Conservation (phyloP, 1,284 basidiomycete genomes). For the Dichomitus squalens region DNA sequence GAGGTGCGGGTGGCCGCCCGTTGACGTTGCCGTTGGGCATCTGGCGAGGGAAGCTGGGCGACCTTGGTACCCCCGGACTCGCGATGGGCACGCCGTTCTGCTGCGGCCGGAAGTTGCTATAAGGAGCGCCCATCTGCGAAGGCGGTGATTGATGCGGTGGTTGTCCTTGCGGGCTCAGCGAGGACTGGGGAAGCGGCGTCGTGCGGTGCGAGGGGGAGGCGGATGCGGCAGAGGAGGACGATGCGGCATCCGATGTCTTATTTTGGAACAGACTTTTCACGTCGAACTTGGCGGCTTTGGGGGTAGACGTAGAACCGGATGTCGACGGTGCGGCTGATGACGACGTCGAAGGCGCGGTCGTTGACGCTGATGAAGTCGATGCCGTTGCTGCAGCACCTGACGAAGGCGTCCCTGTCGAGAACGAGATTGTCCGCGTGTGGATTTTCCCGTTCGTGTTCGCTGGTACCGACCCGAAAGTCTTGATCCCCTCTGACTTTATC, state of each 20-base stretch:
- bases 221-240: constrained; percentile 42
- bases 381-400: constrained; percentile 31
- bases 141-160: constrained; percentile 46
- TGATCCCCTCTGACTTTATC: constrained; percentile 72
- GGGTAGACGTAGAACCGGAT: constrained; percentile 28
- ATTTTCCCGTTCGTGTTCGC: constrained; percentile 61
- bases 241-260: constrained; percentile 40
- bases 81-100: constrained; percentile 37
- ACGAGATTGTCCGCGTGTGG: constrained; percentile 30
- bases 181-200: constrained; percentile 46
- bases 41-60: constrained; percentile 63
- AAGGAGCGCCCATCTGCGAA: constrained; percentile 47
- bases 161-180: constrained; percentile 31
- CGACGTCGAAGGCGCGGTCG: constrained; percentile 31
- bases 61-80: constrained; percentile 55
- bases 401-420: constrained; percentile 35
- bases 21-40: constrained; percentile 64
- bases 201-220: constrained; percentile 46
- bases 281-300: constrained; percentile 52
- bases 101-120: constrained; percentile 39
- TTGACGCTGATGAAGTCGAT: constrained; percentile 34
- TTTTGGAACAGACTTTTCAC: constrained; percentile 72
- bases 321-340: constrained; percentile 40
- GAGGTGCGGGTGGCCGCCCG: constrained; percentile 55
- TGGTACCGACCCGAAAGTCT: constrained; percentile 77